Evolutionary conservation across 176 grass and related monocot species (phyloP), one percentile per base, ranked within the genome.

Genomic region (Triticum timopheevii): DNA sequence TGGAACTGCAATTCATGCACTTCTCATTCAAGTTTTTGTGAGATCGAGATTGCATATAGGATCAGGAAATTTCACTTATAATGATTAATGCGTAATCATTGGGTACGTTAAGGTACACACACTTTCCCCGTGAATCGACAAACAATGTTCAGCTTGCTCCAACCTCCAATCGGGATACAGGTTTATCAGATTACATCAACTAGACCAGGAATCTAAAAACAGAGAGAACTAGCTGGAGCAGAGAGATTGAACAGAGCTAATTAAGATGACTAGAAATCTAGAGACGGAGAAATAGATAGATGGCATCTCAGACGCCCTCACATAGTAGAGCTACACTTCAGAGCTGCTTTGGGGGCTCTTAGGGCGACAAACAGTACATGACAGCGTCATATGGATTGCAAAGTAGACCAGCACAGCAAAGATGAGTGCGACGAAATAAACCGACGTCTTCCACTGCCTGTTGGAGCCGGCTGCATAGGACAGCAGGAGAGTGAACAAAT

Each of bases 401-500:
- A 69, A 50, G 64, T 49, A 77, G 61, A 9, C 13, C 8, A 66
- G 20, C 72, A 76, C 83, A 5, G 31, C 42, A 3, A 24, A 9
- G 22, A 77, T 63, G 13, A 85, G 13, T 0, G 20, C 42, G 27
- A 67, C 10, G 3, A 77, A 31, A 15, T 56, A 77, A 4, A 47
- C 22, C 1, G 30, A 77, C 1, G 73, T 85, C 39, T 77, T 33
- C 83, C 40, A 77, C 8, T 33, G 28, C 30, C 83, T 52, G 44
- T 13, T 54, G 12, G 70, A 76, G 61, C 82, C 82, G 20, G 82
- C 71, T 1, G 71, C 82, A 6, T 84, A 75, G 19, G 82, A 39
- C 20, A 19, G 40, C 6, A 84, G 79, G 69, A 90, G 80, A 8
- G 83, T 27, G 15, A 86, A 58, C 69, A 90, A n/a, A 59, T 90